Percentiles rank a stretch among this genome's conserved stretches.
Evolutionary conservation across 2,329 filamentous ascomycete genomes (phyloP).

Genomic region (Emmonsia crescens): DNA sequence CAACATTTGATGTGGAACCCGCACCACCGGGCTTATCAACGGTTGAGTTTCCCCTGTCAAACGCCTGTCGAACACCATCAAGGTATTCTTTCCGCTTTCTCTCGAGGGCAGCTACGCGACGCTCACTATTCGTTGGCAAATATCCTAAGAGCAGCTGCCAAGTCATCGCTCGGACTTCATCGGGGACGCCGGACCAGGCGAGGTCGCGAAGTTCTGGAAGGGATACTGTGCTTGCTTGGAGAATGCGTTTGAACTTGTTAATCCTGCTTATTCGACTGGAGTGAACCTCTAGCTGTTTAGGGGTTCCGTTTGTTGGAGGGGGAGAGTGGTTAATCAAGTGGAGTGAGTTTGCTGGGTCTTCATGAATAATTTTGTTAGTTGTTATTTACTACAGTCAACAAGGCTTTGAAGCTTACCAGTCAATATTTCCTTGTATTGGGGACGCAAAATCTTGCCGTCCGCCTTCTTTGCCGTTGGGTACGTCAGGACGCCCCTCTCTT

Average conservation of each 20-base stretch:
- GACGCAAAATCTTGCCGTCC: slow-evolving; percentile 89
- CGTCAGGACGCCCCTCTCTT: slow-evolving; percentile 68
- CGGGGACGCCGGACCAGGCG: slow-evolving; percentile 89
- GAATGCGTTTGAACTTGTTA: slow-evolving; percentile 94
- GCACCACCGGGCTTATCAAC: slow-evolving; percentile 28
- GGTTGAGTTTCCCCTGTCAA: slow-evolving; percentile 43
- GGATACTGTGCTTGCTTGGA: slow-evolving; percentile 84
- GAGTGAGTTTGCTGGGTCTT: slow-evolving; percentile 77
- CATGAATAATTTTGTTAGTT: slow-evolving; percentile 11
- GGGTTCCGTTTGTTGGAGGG: slow-evolving; percentile 58
- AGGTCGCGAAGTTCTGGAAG: slow-evolving; percentile 70
- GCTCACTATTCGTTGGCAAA: slow-evolving; percentile 89
- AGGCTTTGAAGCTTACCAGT: slow-evolving; percentile 41
- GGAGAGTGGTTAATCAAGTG: slow-evolving; percentile 86
- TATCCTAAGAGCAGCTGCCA: slow-evolving; percentile 96
- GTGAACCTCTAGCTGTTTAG: slow-evolving; percentile 77
- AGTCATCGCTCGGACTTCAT: slow-evolving; percentile 96
- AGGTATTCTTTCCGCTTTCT: slow-evolving; percentile 94
- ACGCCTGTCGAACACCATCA: slow-evolving; percentile 68
- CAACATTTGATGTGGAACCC: slow-evolving; percentile 40
- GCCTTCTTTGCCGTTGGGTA: slow-evolving; percentile 84
- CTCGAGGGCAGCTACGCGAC: slow-evolving; percentile 79
- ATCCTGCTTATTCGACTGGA: slow-evolving; percentile 84
- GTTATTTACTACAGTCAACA: neutral
- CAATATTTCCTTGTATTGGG: slow-evolving; percentile 95